Evolutionary conservation across 202 grass and related monocot species (phyloP), one percentile per base, ranked within the genome.

Genomic region (Bolboschoenoplectus hybrid): DNA sequence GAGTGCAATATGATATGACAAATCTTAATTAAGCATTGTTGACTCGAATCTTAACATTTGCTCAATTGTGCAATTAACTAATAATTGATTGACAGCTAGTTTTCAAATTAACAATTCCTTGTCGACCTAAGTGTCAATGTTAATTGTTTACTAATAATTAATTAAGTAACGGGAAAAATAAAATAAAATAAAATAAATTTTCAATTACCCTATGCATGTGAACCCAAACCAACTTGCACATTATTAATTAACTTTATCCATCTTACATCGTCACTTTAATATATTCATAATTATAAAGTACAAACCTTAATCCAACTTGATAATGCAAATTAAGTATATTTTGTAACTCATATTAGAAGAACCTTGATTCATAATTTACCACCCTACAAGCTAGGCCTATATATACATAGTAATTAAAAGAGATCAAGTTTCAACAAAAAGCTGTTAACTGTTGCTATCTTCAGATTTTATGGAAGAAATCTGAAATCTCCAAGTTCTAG

Each of bases 51-150:
- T 67, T 52, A 69, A 38, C 9, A 67, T 52, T 83, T 53, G 35
- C 20, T 26, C 40, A 82, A 67, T 82, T 51, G 61, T 82, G 63
- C 35, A 66, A 82, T 82, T 82, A 82, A 64, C 80, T 47, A 82
- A 82, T 47, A 82, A 82, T 82, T 82, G 13, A 49, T 56, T 56
- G 47, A 26, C 81, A 84, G 50, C 63, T 84, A 55, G 46, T 56
- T 51, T 84, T 56, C 32, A 41, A 69, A 84, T 68, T 56, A 84
- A 53, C 26, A 52, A 47, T 84, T 17, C 63, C 2, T 5, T 50
- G 40, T 41, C 60, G 16, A 57, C 50, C 14, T 50, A 63, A 82
- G 44, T 82, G 80, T 66, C 80, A 67, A 46, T 47, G 44, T 82
- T 63, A 12, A 26, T 26, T 56, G 49, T 58, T 82, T 49, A 70